Percentiles rank a stretch among this genome's conserved stretches.
These are phyloP conservation scores for Priceomyces carsonii DNA, from an alignment of 805 yeast genomes.

Conservation along the genomic window DNA sequence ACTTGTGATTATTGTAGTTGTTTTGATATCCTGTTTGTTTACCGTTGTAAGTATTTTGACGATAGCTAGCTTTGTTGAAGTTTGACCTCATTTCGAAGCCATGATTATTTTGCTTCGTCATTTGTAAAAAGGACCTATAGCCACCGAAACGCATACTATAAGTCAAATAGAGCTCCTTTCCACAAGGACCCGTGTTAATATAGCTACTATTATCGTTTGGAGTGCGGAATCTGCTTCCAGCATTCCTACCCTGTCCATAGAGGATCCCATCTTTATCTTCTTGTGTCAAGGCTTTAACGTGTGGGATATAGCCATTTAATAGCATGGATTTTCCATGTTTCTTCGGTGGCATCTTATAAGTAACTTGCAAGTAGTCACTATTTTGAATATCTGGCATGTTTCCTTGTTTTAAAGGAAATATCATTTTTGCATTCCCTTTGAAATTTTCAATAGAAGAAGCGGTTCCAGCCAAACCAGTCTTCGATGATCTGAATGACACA, in stretches of 20 bases:
- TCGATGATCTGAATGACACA: constrained; percentile 47
- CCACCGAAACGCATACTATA: constrained; percentile 42
- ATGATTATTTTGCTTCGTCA: constrained; percentile 18
- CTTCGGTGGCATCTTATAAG: constrained; percentile 62
- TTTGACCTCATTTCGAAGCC: constrained; percentile 8
- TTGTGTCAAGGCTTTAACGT: constrained; percentile 57
- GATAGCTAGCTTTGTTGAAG: constrained; percentile 9
- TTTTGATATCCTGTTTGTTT: constrained; percentile 13
- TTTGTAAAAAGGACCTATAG: constrained; percentile 29
- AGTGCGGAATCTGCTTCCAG: constrained; percentile 34
- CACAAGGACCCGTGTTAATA: constrained; percentile 42
- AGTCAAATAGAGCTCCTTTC: constrained; percentile 28
- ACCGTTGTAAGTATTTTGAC: constrained; percentile 6
- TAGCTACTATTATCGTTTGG: constrained; percentile 34
- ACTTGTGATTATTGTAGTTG: constrained; percentile 11
- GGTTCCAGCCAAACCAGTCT: constrained; percentile 61
- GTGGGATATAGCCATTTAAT: constrained; percentile 73
- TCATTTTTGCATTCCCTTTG: constrained; percentile 31
- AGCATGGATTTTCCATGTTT: constrained; percentile 77
- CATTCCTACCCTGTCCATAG: constrained; percentile 40
- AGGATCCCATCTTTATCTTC: constrained; percentile 67
- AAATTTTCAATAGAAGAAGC: constrained; percentile 40
- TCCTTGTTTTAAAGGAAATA: constrained; percentile 50
- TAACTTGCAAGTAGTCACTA: constrained; percentile 40
- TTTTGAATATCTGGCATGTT: constrained; percentile 47